Percentiles rank a stretch among this genome's conserved stretches.
Conservation (phyloP, 805 yeast genomes). For the Candida manassasensis region DNA sequence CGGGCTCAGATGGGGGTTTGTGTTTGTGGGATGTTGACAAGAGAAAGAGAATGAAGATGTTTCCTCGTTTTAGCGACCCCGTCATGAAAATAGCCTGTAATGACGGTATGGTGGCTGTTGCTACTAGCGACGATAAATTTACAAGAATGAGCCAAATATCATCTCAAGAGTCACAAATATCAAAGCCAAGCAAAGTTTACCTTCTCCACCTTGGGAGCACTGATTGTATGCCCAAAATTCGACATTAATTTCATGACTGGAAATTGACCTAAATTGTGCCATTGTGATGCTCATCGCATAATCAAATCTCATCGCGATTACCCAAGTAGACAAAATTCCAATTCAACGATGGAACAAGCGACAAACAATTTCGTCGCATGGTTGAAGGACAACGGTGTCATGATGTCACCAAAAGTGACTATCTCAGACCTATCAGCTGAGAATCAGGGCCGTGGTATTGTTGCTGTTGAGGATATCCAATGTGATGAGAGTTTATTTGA, state of each 20-base stretch:
- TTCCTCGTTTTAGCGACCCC: slow-evolving; percentile 23
- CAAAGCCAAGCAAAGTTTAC: slow-evolving; percentile 18
- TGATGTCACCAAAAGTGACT: slow-evolving; percentile 51
- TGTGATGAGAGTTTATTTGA: slow-evolving; percentile 63
- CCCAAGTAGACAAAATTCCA: not conserved
- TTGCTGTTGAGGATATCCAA: slow-evolving; percentile 58
- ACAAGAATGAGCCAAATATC: slow-evolving; percentile 16
- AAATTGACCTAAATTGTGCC: too few relatives aligned
- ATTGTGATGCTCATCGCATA: not conserved
- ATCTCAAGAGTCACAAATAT: not conserved
- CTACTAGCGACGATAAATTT: slow-evolving; percentile 40
- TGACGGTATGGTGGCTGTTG: slow-evolving; percentile 27
- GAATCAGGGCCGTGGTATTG: slow-evolving; percentile 74
- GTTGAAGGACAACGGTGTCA: slow-evolving; percentile 31
- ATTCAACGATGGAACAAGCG: slow-evolving; percentile 7
- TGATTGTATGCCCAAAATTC: slow-evolving; percentile 14
- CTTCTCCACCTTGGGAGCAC: slow-evolving; percentile 8
- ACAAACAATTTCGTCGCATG: slow-evolving; percentile 23
- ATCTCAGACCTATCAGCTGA: slow-evolving; percentile 55
- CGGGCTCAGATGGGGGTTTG: slow-evolving; percentile 48
- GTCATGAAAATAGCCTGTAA: slow-evolving; percentile 18
- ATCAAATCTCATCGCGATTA: not conserved
- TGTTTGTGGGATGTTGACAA: slow-evolving; percentile 48
- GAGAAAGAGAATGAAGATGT: slow-evolving; percentile 41
- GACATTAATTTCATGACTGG: too few relatives aligned